These are phyloP conservation scores for Talaromyces nanjingensis DNA, from an alignment of 495 filamentous ascomycete species.

Conservation along the genomic window DNA sequence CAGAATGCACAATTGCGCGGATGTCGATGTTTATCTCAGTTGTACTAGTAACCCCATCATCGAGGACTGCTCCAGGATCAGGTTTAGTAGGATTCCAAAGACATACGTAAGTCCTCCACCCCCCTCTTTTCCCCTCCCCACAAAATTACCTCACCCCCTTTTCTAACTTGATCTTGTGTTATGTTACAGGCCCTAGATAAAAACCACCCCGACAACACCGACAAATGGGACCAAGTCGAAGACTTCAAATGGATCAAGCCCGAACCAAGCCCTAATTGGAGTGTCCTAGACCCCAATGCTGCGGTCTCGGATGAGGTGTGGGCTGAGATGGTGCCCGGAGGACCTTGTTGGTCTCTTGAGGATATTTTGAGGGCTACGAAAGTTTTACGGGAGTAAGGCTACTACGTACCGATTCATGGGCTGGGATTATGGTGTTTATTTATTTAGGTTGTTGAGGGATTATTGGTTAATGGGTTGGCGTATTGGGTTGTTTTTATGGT, in stretches of 20 bases:
- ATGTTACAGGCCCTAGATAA: slow-evolving; percentile 28
- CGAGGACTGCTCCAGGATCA: slow-evolving; percentile 72
- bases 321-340: slow-evolving; percentile 61
- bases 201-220: slow-evolving; percentile 34
- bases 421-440: background rate
- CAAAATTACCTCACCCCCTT: background rate
- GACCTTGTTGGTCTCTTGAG: slow-evolving; percentile 52
- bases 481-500: background rate
- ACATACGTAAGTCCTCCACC: slow-evolving; percentile 62
- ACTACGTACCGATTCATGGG: background rate
- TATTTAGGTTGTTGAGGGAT: background rate
- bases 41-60: slow-evolving; percentile 85
- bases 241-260: slow-evolving; percentile 96
- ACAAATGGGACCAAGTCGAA: slow-evolving; percentile 83
- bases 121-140: too few relatives aligned
- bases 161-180: background rate
- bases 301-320: slow-evolving; percentile 59
- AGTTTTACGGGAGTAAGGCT: slow-evolving; percentile 25
- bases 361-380: slow-evolving; percentile 60
- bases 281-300: slow-evolving; percentile 52
- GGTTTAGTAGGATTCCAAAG: slow-evolving; percentile 69
- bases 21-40: slow-evolving; percentile 76
- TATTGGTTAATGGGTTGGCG: background rate
- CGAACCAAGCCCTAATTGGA: slow-evolving; percentile 86
- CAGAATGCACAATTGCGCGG: slow-evolving; percentile 77